A percentile compares a stretch with the other conserved stretches of the same genome.
phyloP scores from a whole-genome alignment of 2,329 filamentous ascomycete species.

The Botrytis cinerea region DNA sequence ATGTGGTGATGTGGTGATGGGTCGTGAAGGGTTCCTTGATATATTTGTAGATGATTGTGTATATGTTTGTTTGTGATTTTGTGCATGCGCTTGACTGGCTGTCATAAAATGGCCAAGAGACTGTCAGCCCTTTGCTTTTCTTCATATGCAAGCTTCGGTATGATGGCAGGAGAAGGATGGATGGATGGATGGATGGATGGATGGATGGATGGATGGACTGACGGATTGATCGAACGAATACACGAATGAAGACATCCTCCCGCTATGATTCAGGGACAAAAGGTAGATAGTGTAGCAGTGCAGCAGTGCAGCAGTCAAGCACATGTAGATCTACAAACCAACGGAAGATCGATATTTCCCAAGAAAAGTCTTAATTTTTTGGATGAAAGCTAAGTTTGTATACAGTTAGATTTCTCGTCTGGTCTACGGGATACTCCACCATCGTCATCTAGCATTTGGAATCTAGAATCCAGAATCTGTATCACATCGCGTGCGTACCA shows the following conservation, averaged over 20 bases:
- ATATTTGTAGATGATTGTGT: too few species aligned
- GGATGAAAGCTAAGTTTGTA: neutral
- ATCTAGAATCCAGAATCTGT: neutral
- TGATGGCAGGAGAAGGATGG: too few species aligned
- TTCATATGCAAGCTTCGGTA: neutral
- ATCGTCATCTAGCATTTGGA: neutral
- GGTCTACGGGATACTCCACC: neutral
- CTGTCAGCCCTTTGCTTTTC: neutral
- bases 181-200: too few species aligned
- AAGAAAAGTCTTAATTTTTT: neutral
- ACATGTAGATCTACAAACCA: neutral
- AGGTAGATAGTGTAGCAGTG: too few species aligned
- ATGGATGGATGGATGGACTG: too few species aligned
- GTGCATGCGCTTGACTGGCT: neutral
- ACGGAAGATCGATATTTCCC: neutral
- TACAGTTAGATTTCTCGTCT: neutral
- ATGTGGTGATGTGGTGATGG: neutral
- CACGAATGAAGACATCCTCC: too few species aligned
- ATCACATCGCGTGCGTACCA: too few species aligned
- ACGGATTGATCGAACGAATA: neutral
- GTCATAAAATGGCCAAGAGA: neutral
- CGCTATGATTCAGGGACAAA: conserved; percentile 3
- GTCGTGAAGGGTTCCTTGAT: neutral
- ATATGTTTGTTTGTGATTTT: neutral
- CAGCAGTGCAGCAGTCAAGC: neutral